Percentiles rank a stretch among this genome's conserved stretches.
Evolutionary conservation across 2,329 filamentous ascomycete species (phyloP).

Genomic region (Aureobasidium vineae): DNA sequence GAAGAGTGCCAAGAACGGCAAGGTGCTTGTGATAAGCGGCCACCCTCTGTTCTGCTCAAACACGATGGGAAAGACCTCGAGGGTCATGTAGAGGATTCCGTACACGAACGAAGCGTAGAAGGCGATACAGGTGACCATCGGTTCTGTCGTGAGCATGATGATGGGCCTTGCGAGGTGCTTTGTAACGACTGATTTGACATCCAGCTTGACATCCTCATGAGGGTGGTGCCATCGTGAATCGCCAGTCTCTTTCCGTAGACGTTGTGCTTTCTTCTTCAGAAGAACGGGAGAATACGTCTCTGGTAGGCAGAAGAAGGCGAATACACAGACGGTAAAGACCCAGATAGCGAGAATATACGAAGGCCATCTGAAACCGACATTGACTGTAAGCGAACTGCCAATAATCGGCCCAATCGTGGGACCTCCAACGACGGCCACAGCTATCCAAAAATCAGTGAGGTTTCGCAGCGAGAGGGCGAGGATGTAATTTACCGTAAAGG

Average conservation of each 20-base stretch:
- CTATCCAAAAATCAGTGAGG: no score
- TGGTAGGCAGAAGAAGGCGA: slow-evolving; percentile 39
- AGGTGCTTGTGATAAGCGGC: slow-evolving; percentile 43
- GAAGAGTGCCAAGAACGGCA: slow-evolving; percentile 50
- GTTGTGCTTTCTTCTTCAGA: slow-evolving; percentile 42
- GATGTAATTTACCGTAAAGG: slow-evolving; percentile 34
- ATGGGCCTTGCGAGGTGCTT: slow-evolving; percentile 47
- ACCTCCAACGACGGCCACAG: slow-evolving; percentile 43
- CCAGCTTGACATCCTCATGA: slow-evolving; percentile 47
- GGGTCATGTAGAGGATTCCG: slow-evolving; percentile 48
- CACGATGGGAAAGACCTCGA: slow-evolving; percentile 51
- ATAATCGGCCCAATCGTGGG: slow-evolving; percentile 47
- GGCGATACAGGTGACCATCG: slow-evolving; percentile 49
- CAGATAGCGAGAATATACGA: slow-evolving; percentile 48
- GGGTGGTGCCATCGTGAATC: slow-evolving; percentile 46
- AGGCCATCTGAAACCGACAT: slow-evolving; percentile 49
- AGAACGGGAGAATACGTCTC: slow-evolving; percentile 45
- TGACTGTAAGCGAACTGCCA: slow-evolving; percentile 42
- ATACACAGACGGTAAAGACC: slow-evolving; percentile 35
- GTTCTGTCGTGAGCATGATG: slow-evolving; percentile 49
- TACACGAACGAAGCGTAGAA: slow-evolving; percentile 51
- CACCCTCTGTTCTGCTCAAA: slow-evolving; percentile 48
- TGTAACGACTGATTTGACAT: slow-evolving; percentile 43
- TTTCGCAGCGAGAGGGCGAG: no score
- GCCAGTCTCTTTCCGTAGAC: slow-evolving; percentile 42